Evolutionary conservation across 2,329 filamentous ascomycete genomes (phyloP).

Genomic region (Penicillium corylophilum): DNA sequence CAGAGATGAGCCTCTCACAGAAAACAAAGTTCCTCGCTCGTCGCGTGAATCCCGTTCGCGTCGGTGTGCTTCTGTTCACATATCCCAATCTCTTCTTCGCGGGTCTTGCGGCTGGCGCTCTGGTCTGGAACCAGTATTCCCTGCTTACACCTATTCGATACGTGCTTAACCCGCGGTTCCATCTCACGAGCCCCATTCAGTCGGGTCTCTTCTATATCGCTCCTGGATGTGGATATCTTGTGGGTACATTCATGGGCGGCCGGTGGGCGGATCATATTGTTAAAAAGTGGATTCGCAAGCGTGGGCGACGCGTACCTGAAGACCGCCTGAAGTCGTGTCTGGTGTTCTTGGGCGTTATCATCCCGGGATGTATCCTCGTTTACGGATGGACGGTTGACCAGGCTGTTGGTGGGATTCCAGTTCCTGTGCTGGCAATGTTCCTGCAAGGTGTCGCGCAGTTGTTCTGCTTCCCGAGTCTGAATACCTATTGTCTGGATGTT

Average conservation of each 20-base stretch:
- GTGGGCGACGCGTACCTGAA: slow-evolving; percentile 62
- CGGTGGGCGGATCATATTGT: slow-evolving; percentile 68
- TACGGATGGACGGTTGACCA: slow-evolving; percentile 67
- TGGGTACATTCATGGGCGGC: slow-evolving; percentile 70
- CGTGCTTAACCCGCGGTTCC: slow-evolving; percentile 71
- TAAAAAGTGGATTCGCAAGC: slow-evolving; percentile 62
- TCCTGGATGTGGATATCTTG: slow-evolving; percentile 67
- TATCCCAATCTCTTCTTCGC: slow-evolving; percentile 68
- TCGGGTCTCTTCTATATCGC: slow-evolving; percentile 73
- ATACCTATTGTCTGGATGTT: slow-evolving; percentile 80
- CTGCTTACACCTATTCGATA: slow-evolving; percentile 70
- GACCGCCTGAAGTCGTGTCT: slow-evolving; percentile 64
- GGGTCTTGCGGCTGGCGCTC: slow-evolving; percentile 58
- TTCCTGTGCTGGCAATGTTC: slow-evolving; percentile 71
- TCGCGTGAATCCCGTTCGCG: slow-evolving; percentile 66
- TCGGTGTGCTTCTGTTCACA: slow-evolving; percentile 61
- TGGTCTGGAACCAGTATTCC: slow-evolving; percentile 76
- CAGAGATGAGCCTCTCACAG: slow-evolving; percentile 50
- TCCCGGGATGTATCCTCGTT: slow-evolving; percentile 64
- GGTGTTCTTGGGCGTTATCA: slow-evolving; percentile 56
- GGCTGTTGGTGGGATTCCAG: slow-evolving; percentile 53
- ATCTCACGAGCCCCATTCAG: slow-evolving; percentile 64
- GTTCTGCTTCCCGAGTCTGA: slow-evolving; percentile 72
- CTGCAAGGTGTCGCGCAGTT: slow-evolving; percentile 71
- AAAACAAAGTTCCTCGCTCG: slow-evolving; percentile 57